A percentile compares a stretch with the other conserved stretches of the same genome.
Evolutionary conservation across 495 filamentous ascomycete species (phyloP).

Genomic region (Neurospora sp.): DNA sequence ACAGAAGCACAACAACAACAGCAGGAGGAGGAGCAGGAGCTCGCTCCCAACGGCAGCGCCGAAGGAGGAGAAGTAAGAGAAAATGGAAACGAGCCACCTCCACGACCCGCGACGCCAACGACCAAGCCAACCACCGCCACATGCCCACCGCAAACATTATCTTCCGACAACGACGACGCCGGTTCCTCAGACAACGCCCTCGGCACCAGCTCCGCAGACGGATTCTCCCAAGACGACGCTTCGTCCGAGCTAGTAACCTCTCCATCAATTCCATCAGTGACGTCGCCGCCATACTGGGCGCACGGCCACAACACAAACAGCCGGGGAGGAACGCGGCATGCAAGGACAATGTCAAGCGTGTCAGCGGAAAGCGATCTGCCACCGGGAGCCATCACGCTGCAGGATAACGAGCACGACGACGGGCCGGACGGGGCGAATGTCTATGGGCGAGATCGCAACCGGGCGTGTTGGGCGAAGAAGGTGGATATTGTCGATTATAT

Average conservation of each 20-base stretch:
- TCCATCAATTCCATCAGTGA: slow-evolving; percentile 5
- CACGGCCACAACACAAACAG: background rate
- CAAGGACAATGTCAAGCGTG: slow-evolving; percentile 24
- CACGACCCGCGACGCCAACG: background rate
- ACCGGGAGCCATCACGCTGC: slow-evolving; percentile 38
- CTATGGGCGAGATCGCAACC: slow-evolving; percentile 32
- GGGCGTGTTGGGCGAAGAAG: slow-evolving; percentile 47
- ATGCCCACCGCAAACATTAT: background rate
- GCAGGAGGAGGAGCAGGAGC: background rate
- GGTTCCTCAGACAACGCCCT: background rate
- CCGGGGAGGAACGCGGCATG: background rate
- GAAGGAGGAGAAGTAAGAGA: background rate
- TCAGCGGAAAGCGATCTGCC: slow-evolving; percentile 36
- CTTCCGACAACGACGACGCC: background rate
- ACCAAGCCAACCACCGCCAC: background rate
- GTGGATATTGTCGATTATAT: slow-evolving; percentile 42
- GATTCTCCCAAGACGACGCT: slow-evolving; percentile 2
- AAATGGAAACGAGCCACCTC: background rate
- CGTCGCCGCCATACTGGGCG: slow-evolving; percentile 26
- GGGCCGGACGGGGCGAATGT: slow-evolving; percentile 20
- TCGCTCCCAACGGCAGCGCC: background rate
- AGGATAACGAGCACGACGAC: slow-evolving; percentile 40
- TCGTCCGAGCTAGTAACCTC: slow-evolving; percentile 6
- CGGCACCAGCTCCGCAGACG: background rate
- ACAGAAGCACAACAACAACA: slow-evolving; percentile 2